Base-by-base conservation (phyloP, 75 land plant genomes). In the Selaginella moellendorffii region DNA sequence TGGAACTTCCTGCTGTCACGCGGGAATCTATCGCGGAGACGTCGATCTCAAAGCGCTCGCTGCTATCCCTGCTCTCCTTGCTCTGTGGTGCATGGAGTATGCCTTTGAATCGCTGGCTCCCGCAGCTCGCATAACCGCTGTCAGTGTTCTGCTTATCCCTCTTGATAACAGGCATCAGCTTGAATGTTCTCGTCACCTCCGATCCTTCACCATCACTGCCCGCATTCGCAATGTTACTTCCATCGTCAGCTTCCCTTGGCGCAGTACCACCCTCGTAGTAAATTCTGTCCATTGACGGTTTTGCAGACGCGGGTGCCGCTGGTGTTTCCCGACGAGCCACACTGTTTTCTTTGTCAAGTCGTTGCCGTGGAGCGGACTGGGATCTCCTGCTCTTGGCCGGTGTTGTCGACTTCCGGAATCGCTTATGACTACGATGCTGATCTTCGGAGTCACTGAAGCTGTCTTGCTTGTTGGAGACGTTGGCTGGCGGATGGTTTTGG, bases 31-130 rank as follows among this genome's bases (percentile, higher is more conserved):
- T 5, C 46, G 14, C 46, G 5, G 46, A 36, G 14, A 36, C 5
- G 14, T 36, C 46, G 10, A 36, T 5, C 14, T 36, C 46, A 36
- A 36, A 36, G 10, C 14, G 5, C 14, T 36, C 46, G 14, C 46
- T 36, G 46, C 46, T 36, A 36, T 36, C 46, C 46, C 46, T 36
- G 46, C 46, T n/a, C n/a, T n/a, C n/a, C n/a, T n/a, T n/a, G n/a
- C n/a, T 36, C 14, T 36, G 46, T 36, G 46, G 46, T 5, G 46
- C 46, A 36, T 36, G 46, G 10, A 36, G 14, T 36, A 36, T 36
- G 14, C 46, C 46, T 36, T 36, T 36, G 14, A 36, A 36, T 14
- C 46, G 5, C 46, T 36, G 46, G 46, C 46, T 36, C 14, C 46
- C 46, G 14, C 46, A 36, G 46, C 46, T 36, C 14, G 46, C 5